phyloP scores from a whole-genome alignment of 176 grass and related monocot species.

The Raddia guianensis region DNA sequence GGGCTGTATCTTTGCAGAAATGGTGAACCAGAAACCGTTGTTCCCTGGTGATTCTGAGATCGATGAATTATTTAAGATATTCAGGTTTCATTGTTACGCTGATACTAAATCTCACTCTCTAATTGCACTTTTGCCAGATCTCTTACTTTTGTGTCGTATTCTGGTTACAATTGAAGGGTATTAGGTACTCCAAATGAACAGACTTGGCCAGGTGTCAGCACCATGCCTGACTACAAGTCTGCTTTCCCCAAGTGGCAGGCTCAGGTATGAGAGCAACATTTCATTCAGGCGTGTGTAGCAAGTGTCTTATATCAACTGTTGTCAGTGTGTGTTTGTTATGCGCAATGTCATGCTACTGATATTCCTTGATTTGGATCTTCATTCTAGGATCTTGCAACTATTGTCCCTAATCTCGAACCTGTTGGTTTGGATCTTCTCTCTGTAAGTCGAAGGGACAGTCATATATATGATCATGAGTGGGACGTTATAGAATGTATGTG shows the following conservation, averaged over 20 bases:
- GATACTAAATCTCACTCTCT: slow-evolving; percentile 18
- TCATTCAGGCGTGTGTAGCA: neutral
- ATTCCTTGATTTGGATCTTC: slow-evolving; percentile 21
- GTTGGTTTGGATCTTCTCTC: slow-evolving; percentile 82
- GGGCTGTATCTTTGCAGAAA: slow-evolving; percentile 97
- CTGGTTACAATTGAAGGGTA: slow-evolving; percentile 51
- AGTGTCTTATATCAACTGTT: neutral
- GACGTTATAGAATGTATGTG: neutral
- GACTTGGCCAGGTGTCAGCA: slow-evolving; percentile 85
- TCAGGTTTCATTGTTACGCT: slow-evolving; percentile 58
- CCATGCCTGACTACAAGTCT: slow-evolving; percentile 84
- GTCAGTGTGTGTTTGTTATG: neutral
- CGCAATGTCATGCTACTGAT: slow-evolving; percentile 5
- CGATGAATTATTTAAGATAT: slow-evolving; percentile 93
- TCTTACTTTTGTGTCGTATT: slow-evolving; percentile 28
- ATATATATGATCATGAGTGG: neutral
- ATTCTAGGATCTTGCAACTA: slow-evolving; percentile 62
- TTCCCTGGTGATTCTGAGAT: slow-evolving; percentile 97
- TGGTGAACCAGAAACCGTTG: slow-evolving; percentile 88
- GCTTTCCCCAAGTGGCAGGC: slow-evolving; percentile 84
- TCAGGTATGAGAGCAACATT: slow-evolving; percentile 56
- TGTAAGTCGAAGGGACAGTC: slow-evolving; percentile 54
- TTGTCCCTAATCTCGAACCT: slow-evolving; percentile 81
- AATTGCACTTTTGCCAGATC: neutral
- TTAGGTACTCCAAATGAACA: slow-evolving; percentile 93